These are phyloP conservation scores for Lasiosphaeriaceae sp. DNA, from an alignment of 495 filamentous ascomycete genomes.

Conservation along the genomic window DNA sequence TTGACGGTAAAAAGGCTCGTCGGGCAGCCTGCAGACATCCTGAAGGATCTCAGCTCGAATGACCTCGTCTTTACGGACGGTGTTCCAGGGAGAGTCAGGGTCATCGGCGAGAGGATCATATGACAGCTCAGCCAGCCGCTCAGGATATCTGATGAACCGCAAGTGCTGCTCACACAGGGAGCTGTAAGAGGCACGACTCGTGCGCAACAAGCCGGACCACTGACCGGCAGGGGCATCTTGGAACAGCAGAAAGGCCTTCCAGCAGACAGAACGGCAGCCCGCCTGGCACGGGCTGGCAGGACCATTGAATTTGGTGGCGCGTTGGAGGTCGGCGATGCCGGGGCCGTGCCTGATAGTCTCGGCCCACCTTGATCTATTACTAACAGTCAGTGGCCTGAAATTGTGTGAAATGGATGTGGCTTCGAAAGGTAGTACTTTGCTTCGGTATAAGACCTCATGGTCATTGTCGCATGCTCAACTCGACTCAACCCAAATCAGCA, in stretches of 20 bases:
- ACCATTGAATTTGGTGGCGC: slow-evolving; percentile 55
- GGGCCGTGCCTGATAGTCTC: slow-evolving; percentile 57
- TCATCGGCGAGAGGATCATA: slow-evolving; percentile 86
- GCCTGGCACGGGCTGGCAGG: slow-evolving; percentile 58
- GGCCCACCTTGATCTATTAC: slow-evolving; percentile 56
- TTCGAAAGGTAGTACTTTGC: slow-evolving; percentile 44
- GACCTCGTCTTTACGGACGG: slow-evolving; percentile 75
- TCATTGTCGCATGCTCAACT: slow-evolving; percentile 11
- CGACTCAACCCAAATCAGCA: not conserved
- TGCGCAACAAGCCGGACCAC: slow-evolving; percentile 64
- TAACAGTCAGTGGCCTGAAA: not conserved
- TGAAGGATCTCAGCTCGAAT: slow-evolving; percentile 88
- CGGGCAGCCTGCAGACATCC: slow-evolving; percentile 90
- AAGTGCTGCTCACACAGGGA: slow-evolving; percentile 71
- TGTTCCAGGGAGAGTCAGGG: slow-evolving; percentile 84
- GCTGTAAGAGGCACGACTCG: slow-evolving; percentile 69
- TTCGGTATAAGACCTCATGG: slow-evolving; percentile 63
- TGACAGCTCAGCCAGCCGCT: slow-evolving; percentile 63
- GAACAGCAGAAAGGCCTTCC: slow-evolving; percentile 89
- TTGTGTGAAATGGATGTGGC: not conserved
- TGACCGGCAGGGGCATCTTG: slow-evolving; percentile 58
- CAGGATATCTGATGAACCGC: slow-evolving; percentile 74
- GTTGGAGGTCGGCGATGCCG: slow-evolving; percentile 61
- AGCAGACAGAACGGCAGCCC: slow-evolving; percentile 83
- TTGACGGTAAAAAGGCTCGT: slow-evolving; percentile 84